Conservation (phyloP, 1,139 yeast species). For the Meyerozyma smithsonii region DNA sequence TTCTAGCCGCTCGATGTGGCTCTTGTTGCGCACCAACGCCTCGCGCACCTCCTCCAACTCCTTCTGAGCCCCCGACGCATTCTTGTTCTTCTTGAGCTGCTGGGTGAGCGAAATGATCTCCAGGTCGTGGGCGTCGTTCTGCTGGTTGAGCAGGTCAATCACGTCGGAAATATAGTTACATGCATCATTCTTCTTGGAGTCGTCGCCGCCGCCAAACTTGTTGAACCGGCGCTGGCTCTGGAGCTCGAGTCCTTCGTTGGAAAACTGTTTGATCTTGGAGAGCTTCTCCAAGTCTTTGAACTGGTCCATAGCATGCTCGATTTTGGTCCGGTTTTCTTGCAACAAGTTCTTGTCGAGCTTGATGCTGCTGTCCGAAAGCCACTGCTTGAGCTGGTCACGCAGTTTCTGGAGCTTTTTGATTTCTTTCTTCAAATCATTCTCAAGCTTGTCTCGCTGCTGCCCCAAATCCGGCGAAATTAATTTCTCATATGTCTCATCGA, state of each 20-base stretch:
- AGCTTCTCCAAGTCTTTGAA: conserved; percentile 93
- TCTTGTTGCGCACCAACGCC: conserved; percentile 67
- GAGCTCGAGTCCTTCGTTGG: conserved; percentile 86
- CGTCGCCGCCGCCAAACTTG: conserved; percentile 61
- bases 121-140: conserved; percentile 74
- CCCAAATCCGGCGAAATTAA: conserved; percentile 76
- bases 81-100: conserved; percentile 50
- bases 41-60: conserved; percentile 59
- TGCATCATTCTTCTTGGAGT: conserved; percentile 70
- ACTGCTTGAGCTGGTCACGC: conserved; percentile 92
- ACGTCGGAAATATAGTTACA: conserved; percentile 66
- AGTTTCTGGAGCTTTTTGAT: conserved; percentile 91
- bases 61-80: conserved; percentile 35
- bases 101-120: conserved; percentile 56
- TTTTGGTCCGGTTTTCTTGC: conserved; percentile 74
- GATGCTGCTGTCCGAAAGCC: conserved; percentile 91
- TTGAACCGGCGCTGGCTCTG: conserved; percentile 40
- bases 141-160: conserved; percentile 80
- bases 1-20: conserved; percentile 78
- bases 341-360: conserved; percentile 77
- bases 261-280: conserved; percentile 92
- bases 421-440: conserved; percentile 89
- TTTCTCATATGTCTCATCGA: conserved; percentile 85
- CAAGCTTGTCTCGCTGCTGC: conserved; percentile 91
- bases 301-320: conserved; percentile 93